Conservation (phyloP, 2,329 filamentous ascomycete species). For the Nigrograna mackinnonii region DNA sequence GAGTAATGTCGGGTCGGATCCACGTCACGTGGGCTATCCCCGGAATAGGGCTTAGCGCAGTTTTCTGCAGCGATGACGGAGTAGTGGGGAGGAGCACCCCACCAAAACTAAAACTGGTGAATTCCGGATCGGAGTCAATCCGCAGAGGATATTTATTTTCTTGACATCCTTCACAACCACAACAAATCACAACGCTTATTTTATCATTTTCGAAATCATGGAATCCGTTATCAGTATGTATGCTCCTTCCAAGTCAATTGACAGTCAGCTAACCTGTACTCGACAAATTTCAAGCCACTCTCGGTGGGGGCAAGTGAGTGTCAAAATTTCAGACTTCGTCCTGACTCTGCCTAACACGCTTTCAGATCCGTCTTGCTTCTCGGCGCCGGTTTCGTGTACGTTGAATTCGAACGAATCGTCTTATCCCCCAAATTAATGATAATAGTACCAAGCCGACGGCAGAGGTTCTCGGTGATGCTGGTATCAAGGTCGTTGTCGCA, state of each 20-base stretch:
- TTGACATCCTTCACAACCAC: background rate
- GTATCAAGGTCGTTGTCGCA: conserved; percentile 65
- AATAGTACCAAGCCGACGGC: conserved; percentile 57
- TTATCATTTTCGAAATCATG: conserved; percentile 20
- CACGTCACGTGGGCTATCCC: too few relatives aligned
- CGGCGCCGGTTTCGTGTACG: conserved; percentile 44
- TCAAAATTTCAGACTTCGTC: background rate
- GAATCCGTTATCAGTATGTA: conserved; percentile 39
- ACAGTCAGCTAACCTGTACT: conserved; percentile 20
- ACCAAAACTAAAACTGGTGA: conserved; percentile 23
- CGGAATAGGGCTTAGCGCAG: too few relatives aligned
- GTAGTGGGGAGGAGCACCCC: conserved; percentile 14
- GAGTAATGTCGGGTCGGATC: too few relatives aligned
- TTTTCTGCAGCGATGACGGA: conserved; percentile 9
- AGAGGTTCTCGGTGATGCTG: conserved; percentile 61
- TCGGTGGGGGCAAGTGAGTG: conserved; percentile 40
- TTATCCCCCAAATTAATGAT: background rate
- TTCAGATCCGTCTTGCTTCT: conserved; percentile 41
- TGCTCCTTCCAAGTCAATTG: too few relatives aligned
- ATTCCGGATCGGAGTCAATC: conserved; percentile 37
- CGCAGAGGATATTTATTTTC: too few relatives aligned
- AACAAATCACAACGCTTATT: background rate
- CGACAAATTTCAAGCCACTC: conserved; percentile 37
- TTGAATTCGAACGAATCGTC: background rate
- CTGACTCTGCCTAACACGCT: conserved; percentile 22